Conservation (phyloP, 192 early-diverging fungal species). For the Bifiguratus adelaidae region DNA sequence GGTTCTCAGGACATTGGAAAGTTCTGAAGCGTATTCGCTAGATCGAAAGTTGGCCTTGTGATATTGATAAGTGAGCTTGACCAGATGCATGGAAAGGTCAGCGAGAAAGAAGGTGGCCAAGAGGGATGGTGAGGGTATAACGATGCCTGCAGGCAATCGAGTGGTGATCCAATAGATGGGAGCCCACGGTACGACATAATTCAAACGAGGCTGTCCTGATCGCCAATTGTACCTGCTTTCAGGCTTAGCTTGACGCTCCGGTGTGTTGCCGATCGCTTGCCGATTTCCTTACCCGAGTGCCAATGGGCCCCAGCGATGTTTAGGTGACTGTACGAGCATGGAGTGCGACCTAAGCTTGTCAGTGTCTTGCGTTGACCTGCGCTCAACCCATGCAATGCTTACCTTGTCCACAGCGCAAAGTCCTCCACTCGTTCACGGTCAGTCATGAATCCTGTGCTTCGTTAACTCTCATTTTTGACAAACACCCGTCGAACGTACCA, state of each 20-base stretch:
- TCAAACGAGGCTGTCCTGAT: background rate
- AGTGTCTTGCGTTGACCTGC: background rate
- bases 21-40: background rate
- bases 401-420: background rate
- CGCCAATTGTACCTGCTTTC: background rate
- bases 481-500: too few species aligned
- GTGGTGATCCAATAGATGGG: background rate
- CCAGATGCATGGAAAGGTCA: background rate
- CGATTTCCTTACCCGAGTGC: background rate
- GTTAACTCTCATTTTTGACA: too few species aligned
- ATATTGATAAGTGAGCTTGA: background rate
- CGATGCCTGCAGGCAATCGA: background rate
- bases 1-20: constrained; percentile 1
- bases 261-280: background rate
- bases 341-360: background rate
- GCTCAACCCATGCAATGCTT: too few species aligned
- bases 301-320: background rate
- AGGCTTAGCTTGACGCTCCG: background rate
- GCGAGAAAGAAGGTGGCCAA: background rate
- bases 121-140: background rate
- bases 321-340: background rate
- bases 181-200: background rate
- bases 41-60: background rate
- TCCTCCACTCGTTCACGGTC: background rate
- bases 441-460: background rate